Conservation (phyloP, 305 asterid genomes). For the Monarda citriodora region DNA sequence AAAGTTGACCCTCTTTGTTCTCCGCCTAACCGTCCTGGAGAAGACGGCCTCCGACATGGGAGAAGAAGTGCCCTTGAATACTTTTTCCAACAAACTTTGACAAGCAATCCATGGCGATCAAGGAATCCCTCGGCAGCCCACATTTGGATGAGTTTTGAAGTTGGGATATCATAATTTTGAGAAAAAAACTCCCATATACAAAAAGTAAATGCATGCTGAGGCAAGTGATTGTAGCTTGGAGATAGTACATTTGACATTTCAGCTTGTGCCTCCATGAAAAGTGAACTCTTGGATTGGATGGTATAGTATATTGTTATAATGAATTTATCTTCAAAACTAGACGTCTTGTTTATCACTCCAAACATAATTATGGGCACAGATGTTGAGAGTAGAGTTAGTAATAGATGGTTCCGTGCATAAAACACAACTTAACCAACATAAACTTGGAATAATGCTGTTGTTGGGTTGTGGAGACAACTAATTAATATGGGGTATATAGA, state of each 20-base stretch:
- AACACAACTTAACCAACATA: too few species aligned
- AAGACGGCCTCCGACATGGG: too few species aligned
- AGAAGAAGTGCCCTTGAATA: too few species aligned
- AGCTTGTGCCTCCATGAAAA: slow-evolving; percentile 4
- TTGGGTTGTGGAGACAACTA: too few species aligned
- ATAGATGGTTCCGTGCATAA: too few species aligned
- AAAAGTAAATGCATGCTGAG: slow-evolving; percentile 1
- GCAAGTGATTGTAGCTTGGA: slow-evolving; percentile 13
- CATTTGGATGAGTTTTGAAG: slow-evolving; percentile 1
- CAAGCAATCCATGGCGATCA: slow-evolving; percentile 8
- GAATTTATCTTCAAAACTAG: too few species aligned
- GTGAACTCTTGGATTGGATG: not conserved
- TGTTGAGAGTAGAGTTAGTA: too few species aligned
- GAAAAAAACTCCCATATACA: slow-evolving; percentile 12
- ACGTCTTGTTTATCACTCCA: too few species aligned
- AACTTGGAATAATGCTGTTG: too few species aligned
- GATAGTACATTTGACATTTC: slow-evolving; percentile 7
- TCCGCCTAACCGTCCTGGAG: slow-evolving; percentile 88
- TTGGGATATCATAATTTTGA: slow-evolving; percentile 11
- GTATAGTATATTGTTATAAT: too few species aligned
- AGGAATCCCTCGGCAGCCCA: slow-evolving; percentile 10
- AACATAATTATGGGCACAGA: too few species aligned
- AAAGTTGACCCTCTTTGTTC: slow-evolving; percentile 90
- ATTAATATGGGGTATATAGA: too few species aligned
- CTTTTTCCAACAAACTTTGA: not conserved